phyloP scores from a whole-genome alignment of 495 filamentous ascomycete species.

The Tetracladium setigerum region DNA sequence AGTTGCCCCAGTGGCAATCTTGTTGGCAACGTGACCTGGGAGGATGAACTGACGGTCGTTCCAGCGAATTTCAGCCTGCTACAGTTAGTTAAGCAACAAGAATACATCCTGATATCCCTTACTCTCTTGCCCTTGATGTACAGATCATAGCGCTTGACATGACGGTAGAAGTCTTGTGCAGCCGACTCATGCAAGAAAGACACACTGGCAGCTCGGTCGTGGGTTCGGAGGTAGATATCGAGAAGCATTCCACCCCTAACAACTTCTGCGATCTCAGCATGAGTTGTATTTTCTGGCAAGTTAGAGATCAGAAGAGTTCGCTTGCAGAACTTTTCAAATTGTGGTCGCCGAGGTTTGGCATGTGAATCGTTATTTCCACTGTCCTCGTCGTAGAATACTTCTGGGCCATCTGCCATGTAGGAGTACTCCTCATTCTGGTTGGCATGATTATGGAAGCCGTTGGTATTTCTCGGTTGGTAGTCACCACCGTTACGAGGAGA shows the following conservation, averaged over 20 bases:
- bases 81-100: slow-evolving; percentile 9
- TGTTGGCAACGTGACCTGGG: slow-evolving; percentile 55
- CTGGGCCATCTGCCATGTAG: slow-evolving; percentile 24
- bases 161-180: slow-evolving; percentile 55
- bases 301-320: slow-evolving; percentile 58
- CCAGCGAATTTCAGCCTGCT: slow-evolving; percentile 63
- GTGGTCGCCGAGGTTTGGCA: slow-evolving; percentile 22
- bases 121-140: slow-evolving; percentile 66
- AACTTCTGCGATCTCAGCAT: slow-evolving; percentile 57
- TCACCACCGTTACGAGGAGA: slow-evolving; percentile 8
- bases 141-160: slow-evolving; percentile 58
- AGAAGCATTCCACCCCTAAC: slow-evolving; percentile 64
- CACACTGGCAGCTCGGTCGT: slow-evolving; percentile 56
- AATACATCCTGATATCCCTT: slow-evolving; percentile 20
- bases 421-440: slow-evolving; percentile 13
- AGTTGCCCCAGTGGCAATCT: slow-evolving; percentile 64
- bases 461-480: slow-evolving; percentile 7
- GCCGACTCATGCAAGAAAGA: slow-evolving; percentile 61
- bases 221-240: slow-evolving; percentile 57
- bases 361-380: slow-evolving; percentile 34
- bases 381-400: slow-evolving; percentile 27
- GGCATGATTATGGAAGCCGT: slow-evolving; percentile 15
- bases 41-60: slow-evolving; percentile 67
- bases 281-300: slow-evolving; percentile 55
- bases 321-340: slow-evolving; percentile 34